These are phyloP conservation scores for Lagenidium sp. DNA, from an alignment of 352 stramenopile species.

Conservation along the genomic window DNA sequence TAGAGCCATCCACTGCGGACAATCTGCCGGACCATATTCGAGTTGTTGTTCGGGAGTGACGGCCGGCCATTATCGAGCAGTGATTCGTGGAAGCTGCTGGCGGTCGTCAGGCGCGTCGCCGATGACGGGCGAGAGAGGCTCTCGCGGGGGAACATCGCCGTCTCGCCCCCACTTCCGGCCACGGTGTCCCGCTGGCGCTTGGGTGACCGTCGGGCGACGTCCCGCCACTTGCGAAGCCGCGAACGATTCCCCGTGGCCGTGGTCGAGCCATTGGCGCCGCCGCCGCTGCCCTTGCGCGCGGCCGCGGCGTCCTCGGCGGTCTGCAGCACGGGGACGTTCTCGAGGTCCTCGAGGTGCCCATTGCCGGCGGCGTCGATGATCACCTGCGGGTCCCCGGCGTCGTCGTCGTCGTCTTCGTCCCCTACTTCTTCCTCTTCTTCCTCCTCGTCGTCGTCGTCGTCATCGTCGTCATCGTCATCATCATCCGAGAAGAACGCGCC, in stretches of 20 bases:
- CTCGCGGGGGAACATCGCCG: background rate
- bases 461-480: constrained; percentile 18
- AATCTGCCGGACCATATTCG: constrained; percentile 17
- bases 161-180: too few relatives aligned
- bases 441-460: constrained; percentile 16
- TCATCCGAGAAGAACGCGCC: constrained; percentile 32
- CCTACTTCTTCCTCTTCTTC: constrained; percentile 14
- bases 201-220: constrained; percentile 10
- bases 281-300: constrained; percentile 10
- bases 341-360: constrained; percentile 35
- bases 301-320: constrained; percentile 41
- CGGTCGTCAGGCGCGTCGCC: background rate
- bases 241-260: background rate
- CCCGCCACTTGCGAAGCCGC: constrained; percentile 12
- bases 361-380: constrained; percentile 19
- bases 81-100: background rate
- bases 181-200: constrained; percentile 1
- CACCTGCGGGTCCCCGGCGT: constrained; percentile 14
- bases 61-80: constrained; percentile 3
- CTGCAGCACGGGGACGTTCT: constrained; percentile 60
- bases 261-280: constrained; percentile 8
- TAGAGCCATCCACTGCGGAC: constrained; percentile 25
- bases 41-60: constrained; percentile 30
- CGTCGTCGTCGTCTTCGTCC: constrained; percentile 16
- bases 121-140: constrained; percentile 3